Percentiles rank a stretch among this genome's conserved stretches.
Evolutionary conservation across 805 yeast species (phyloP).

Genomic region (Wickerhamiella parazyma): DNA sequence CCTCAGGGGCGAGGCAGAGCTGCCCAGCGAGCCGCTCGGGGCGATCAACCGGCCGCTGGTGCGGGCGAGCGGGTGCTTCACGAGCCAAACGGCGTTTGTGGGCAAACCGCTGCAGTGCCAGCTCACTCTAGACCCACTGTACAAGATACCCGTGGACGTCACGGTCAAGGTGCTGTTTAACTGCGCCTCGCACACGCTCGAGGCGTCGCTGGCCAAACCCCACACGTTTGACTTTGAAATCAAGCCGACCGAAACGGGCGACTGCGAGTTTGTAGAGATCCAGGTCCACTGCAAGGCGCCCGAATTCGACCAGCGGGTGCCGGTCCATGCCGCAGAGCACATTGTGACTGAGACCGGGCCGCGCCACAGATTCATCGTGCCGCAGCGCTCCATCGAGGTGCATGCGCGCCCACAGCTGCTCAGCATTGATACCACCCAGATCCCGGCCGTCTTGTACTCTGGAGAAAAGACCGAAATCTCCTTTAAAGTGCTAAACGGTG

Average conservation of each 20-base stretch:
- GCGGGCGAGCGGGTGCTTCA: constrained; percentile 13
- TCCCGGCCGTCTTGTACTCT: background rate
- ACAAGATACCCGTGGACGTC: constrained; percentile 10
- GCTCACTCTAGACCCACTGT: constrained; percentile 14
- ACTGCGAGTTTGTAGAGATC: constrained; percentile 15
- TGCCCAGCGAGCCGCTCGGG: background rate
- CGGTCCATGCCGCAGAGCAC: constrained; percentile 1
- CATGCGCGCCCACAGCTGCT: constrained; percentile 23
- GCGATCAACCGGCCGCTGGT: constrained; percentile 10
- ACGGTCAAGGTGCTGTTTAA: constrained; percentile 12
- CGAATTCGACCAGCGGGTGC: constrained; percentile 11
- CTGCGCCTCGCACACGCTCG: constrained; percentile 10
- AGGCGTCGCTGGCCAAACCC: background rate
- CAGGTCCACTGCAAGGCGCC: constrained; percentile 10
- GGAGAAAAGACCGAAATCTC: constrained; percentile 19
- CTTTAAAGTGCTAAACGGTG: constrained; percentile 19
- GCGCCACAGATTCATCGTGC: background rate
- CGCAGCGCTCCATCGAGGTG: constrained; percentile 6
- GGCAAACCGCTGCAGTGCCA: constrained; percentile 17
- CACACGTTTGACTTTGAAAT: constrained; percentile 20
- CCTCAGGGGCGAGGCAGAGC: background rate
- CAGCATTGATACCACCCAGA: background rate
- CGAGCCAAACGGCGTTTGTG: constrained; percentile 11
- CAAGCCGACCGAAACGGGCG: constrained; percentile 21
- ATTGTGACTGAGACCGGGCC: background rate